Percentiles rank a stretch among this genome's conserved stretches.
phyloP scores from a whole-genome alignment of 129 eudicot species.

The Chrysanthemum seticuspe region DNA sequence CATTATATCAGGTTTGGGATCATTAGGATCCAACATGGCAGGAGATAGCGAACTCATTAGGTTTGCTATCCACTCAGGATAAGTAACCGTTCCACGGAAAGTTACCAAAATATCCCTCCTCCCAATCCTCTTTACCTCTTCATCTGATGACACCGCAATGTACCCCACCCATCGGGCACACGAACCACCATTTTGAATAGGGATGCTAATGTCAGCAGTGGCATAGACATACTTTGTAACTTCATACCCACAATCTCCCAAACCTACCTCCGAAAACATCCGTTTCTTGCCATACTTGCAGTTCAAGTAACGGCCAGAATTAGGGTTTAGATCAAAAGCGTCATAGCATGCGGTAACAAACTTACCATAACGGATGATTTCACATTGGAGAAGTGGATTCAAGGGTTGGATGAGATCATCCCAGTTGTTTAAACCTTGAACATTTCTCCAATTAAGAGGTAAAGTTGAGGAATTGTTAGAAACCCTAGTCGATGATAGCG shows the following conservation, averaged over 20 bases:
- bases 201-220: conserved; percentile 47
- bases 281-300: conserved; percentile 59
- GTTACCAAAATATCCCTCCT: conserved; percentile 58
- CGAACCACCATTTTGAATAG: conserved; percentile 31
- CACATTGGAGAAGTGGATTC: conserved; percentile 54
- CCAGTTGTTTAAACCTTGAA: conserved; percentile 62
- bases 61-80: conserved; percentile 63
- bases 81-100: conserved; percentile 65
- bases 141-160: conserved; percentile 47
- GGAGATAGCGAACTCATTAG: conserved; percentile 61
- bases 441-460: conserved; percentile 47
- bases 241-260: conserved; percentile 52
- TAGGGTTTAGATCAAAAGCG: conserved; percentile 59
- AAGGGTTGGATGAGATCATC: conserved; percentile 55
- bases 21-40: conserved; percentile 60
- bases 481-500: conserved; percentile 19
- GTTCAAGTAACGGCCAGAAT: conserved; percentile 46
- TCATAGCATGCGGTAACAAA: conserved; percentile 57
- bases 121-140: conserved; percentile 42
- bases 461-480: conserved; percentile 28
- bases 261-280: conserved; percentile 47
- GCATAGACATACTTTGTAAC: conserved; percentile 69
- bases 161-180: conserved; percentile 65
- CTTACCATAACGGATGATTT: conserved; percentile 61
- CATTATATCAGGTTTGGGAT: conserved; percentile 49